Evolutionary conservation across 2,329 filamentous ascomycete species (phyloP).

Genomic region (Trichoderma asperellum): DNA sequence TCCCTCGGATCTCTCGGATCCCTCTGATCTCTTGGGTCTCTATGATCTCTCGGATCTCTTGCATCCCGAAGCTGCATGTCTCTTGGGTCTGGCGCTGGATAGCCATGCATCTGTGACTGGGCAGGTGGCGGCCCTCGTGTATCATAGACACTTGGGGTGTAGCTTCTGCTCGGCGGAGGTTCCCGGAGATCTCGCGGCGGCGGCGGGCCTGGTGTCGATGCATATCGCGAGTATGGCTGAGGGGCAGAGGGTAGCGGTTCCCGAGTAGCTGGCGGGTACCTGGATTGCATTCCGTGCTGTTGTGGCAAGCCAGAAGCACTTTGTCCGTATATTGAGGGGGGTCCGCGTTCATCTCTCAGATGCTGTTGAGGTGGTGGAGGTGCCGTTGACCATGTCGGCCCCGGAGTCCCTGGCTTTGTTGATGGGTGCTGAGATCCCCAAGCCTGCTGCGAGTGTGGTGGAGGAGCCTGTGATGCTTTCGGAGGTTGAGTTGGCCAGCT

Average conservation of each 20-base stretch:
- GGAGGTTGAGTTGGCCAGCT: constrained; percentile 41
- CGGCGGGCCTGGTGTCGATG: constrained; percentile 48
- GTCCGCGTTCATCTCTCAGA: constrained; percentile 46
- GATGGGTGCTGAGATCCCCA: constrained; percentile 42
- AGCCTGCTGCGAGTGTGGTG: constrained; percentile 38
- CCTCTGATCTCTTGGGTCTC: constrained; percentile 37
- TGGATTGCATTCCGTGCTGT: constrained; percentile 45
- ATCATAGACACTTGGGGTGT: constrained; percentile 52
- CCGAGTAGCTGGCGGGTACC: constrained; percentile 47
- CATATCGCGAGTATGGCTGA: constrained; percentile 51
- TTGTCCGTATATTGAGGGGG: constrained; percentile 42
- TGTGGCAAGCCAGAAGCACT: constrained; percentile 35
- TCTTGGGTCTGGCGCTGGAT: constrained; percentile 41
- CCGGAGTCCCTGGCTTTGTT: constrained; percentile 43
- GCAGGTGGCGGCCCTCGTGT: constrained; percentile 45
- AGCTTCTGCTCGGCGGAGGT: constrained; percentile 47
- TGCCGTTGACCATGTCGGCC: constrained; percentile 41
- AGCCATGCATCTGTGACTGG: constrained; percentile 37
- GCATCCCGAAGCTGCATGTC: constrained; percentile 45
- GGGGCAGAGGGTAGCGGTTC: constrained; percentile 46
- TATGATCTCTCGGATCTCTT: constrained; percentile 41
- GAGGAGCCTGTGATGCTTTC: constrained; percentile 42
- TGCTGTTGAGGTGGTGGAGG: constrained; percentile 42
- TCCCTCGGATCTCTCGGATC: constrained; percentile 46
- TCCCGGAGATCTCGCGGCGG: constrained; percentile 45